Evolutionary conservation across 2,329 filamentous ascomycete genomes (phyloP).

Genomic region (Aspergillus alliaceus): DNA sequence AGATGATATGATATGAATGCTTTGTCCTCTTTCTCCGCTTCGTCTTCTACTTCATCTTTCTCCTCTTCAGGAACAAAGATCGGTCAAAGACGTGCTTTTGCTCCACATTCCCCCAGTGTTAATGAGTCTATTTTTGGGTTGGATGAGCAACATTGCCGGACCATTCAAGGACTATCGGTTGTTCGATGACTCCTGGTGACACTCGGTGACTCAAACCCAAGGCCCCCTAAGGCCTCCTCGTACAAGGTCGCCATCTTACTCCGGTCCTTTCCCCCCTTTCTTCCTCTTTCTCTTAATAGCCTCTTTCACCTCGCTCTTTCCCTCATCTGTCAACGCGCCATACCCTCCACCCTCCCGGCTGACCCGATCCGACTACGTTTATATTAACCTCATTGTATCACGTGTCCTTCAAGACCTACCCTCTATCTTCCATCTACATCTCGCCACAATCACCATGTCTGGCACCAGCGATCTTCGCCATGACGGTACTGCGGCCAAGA

Average conservation of each 20-base stretch:
- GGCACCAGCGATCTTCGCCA: slow-evolving; percentile 55
- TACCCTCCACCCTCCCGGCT: background rate
- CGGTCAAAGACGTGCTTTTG: background rate
- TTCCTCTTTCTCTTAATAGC: slow-evolving; percentile 6
- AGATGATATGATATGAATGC: background rate
- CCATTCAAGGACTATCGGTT: background rate
- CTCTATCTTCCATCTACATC: background rate
- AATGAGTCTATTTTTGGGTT: slow-evolving; percentile 1
- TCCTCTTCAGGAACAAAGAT: background rate
- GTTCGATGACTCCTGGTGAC: slow-evolving; percentile 3
- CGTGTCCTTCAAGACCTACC: background rate
- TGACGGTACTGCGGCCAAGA: slow-evolving; percentile 50
- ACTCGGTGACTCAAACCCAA: background rate
- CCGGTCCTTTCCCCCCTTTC: background rate
- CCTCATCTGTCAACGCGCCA: background rate
- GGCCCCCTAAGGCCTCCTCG: background rate
- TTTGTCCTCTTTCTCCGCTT: slow-evolving; percentile 1
- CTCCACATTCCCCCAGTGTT: slow-evolving; percentile 1
- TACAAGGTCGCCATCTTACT: background rate
- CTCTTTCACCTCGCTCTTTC: background rate
- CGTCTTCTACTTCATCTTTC: background rate
- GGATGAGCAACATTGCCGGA: background rate
- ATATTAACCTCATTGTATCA: background rate
- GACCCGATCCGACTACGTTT: background rate
- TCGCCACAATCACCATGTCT: slow-evolving; percentile 18